phyloP scores from a whole-genome alignment of 2,329 filamentous ascomycete genomes.

The Teratosphaeria destructans region DNA sequence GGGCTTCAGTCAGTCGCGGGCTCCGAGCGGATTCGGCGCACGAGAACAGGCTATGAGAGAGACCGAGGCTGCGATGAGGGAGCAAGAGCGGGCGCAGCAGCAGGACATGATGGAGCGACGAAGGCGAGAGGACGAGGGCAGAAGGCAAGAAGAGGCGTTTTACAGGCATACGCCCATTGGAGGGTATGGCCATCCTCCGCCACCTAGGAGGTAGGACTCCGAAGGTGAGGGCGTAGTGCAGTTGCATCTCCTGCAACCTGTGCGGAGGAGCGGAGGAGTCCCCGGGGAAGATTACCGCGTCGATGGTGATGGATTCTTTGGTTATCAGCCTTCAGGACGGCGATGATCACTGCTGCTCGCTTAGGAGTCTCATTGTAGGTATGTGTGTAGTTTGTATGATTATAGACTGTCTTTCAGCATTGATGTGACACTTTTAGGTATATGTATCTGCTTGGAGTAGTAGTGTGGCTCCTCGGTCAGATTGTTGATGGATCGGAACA shows the following conservation, averaged over 20 bases:
- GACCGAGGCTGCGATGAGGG: constrained; percentile 12
- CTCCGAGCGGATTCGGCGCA: constrained; percentile 4
- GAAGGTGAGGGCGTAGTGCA: not conserved
- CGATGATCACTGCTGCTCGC: not conserved
- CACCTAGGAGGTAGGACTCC: not conserved
- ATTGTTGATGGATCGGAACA: too few relatives aligned
- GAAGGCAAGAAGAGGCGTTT: not conserved
- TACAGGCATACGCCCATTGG: not conserved
- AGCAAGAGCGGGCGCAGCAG: constrained; percentile 5
- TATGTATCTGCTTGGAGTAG: not conserved
- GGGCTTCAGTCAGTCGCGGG: constrained; percentile 1
- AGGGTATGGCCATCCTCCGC: constrained; percentile 5
- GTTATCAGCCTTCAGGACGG: not conserved
- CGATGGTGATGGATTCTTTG: not conserved
- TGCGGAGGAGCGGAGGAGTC: not conserved
- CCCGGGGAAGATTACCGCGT: not conserved
- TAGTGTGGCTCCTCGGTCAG: too few relatives aligned
- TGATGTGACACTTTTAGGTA: not conserved
- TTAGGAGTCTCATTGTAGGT: not conserved
- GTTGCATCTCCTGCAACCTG: not conserved
- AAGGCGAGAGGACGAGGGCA: not conserved
- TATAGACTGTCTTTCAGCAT: not conserved
- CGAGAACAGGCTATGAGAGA: constrained; percentile 17
- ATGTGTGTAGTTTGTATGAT: not conserved
- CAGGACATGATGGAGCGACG: not conserved